Evolutionary conservation across 352 stramenopile genomes (phyloP).

Genomic region (Phytopythium aichiense): DNA sequence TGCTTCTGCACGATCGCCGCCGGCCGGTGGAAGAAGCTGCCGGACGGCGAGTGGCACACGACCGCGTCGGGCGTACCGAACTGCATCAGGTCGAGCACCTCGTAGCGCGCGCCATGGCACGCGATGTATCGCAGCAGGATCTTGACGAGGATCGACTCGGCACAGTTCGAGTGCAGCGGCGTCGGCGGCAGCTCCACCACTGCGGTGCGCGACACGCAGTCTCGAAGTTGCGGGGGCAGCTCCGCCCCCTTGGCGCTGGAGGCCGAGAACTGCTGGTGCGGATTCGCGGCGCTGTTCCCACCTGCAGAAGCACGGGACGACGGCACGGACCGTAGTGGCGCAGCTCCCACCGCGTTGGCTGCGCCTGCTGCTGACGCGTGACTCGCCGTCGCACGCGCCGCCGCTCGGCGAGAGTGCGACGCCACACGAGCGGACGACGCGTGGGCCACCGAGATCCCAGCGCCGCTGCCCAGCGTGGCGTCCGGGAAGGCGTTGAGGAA

Average conservation of each 20-base stretch:
- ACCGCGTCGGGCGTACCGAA: conserved; percentile 82
- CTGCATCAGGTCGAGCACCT: conserved; percentile 79
- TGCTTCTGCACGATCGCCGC: conserved; percentile 22
- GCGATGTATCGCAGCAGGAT: conserved; percentile 83
- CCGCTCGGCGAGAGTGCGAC: conserved; percentile 7
- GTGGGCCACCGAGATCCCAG: conserved; percentile 7
- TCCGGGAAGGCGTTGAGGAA: conserved; percentile 64
- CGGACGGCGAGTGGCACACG: conserved; percentile 68
- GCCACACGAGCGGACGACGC: not conserved
- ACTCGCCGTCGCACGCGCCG: not conserved
- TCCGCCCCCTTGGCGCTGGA: conserved; percentile 7
- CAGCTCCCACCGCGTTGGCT: not conserved
- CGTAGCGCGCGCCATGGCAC: conserved; percentile 77
- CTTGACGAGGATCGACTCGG: conserved; percentile 66
- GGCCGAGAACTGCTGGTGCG: not conserved
- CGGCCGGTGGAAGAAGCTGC: conserved; percentile 75
- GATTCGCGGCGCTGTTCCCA: not conserved
- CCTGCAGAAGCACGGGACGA: not conserved
- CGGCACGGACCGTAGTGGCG: not conserved
- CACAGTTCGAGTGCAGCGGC: conserved; percentile 65
- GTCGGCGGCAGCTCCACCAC: conserved; percentile 53
- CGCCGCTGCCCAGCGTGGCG: conserved; percentile 2
- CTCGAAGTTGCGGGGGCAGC: conserved; percentile 20
- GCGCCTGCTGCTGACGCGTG: not conserved
- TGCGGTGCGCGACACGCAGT: conserved; percentile 48